Evolutionary conservation across 768 basidiomycete species (phyloP).

Genomic region (Leucosporidium scottii): DNA sequence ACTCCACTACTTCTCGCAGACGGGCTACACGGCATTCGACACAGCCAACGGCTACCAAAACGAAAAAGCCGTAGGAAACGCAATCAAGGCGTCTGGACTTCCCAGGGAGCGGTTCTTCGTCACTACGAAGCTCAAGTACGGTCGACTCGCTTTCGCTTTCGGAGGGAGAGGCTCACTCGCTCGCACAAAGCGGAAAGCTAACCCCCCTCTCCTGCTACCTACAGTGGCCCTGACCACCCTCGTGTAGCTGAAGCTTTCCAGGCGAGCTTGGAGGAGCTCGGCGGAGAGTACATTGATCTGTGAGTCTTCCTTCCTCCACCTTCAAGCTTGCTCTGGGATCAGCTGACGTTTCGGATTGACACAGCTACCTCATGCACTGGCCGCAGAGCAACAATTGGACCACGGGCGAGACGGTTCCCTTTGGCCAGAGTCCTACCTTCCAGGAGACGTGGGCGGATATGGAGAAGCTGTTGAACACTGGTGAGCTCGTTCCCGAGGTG

Average conservation of each 20-base stretch:
- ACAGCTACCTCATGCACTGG: constrained; percentile 45
- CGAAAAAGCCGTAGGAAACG: constrained; percentile 49
- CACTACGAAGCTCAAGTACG: constrained; percentile 48
- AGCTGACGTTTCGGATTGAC: too few species aligned
- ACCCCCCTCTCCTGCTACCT: constrained; percentile 20
- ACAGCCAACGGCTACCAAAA: constrained; percentile 42
- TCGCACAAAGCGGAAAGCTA: background rate
- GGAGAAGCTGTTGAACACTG: constrained; percentile 42
- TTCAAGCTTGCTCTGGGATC: too few species aligned
- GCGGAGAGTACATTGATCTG: constrained; percentile 51
- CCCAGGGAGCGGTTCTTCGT: constrained; percentile 50
- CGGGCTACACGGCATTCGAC: too few species aligned
- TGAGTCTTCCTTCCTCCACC: constrained; percentile 18
- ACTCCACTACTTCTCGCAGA: too few species aligned
- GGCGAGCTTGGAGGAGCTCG: constrained; percentile 46
- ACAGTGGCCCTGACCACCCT: constrained; percentile 38
- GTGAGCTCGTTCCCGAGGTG: constrained; percentile 44
- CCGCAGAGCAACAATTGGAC: constrained; percentile 41
- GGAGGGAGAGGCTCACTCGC: too few species aligned
- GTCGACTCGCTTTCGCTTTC: background rate
- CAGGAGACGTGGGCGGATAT: too few species aligned
- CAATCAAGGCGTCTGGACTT: constrained; percentile 46
- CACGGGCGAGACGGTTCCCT: constrained; percentile 30
- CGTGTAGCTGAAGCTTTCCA: constrained; percentile 46
- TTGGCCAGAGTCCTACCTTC: constrained; percentile 33